A percentile compares a stretch with the other conserved stretches of the same genome.
These are phyloP conservation scores for Pichia cephalocereana DNA, from an alignment of 805 yeast species.

Conservation along the genomic window DNA sequence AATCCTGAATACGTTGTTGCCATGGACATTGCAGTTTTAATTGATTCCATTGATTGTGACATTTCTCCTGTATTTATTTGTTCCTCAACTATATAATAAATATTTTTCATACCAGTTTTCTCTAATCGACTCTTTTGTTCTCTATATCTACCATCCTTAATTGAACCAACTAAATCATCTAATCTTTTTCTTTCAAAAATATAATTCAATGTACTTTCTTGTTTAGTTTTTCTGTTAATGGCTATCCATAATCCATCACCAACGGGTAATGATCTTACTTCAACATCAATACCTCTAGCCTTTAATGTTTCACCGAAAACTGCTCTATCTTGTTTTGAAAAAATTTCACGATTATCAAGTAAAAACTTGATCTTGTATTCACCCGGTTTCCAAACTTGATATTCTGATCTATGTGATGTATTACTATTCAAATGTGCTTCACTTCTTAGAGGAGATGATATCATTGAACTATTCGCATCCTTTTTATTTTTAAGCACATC, in stretches of 20 bases:
- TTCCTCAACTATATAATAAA: slow-evolving; percentile 77
- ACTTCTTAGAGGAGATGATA: background rate
- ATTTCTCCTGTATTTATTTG: slow-evolving; percentile 35
- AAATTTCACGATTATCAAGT: slow-evolving; percentile 76
- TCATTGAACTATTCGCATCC: background rate
- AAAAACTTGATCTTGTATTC: slow-evolving; percentile 52
- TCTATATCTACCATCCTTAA: slow-evolving; percentile 77
- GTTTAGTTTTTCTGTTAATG: slow-evolving; percentile 42
- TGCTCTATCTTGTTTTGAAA: slow-evolving; percentile 58
- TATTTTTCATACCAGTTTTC: slow-evolving; percentile 56
- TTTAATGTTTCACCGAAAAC: slow-evolving; percentile 53
- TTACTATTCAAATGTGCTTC: too few relatives aligned
- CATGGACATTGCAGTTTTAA: slow-evolving; percentile 68
- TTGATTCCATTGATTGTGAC: slow-evolving; percentile 47
- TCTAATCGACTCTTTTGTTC: slow-evolving; percentile 79
- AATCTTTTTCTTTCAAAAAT: slow-evolving; percentile 87
- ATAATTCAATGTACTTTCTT: slow-evolving; percentile 64
- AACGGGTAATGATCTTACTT: slow-evolving; percentile 52
- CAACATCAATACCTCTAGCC: slow-evolving; percentile 39
- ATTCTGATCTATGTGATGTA: slow-evolving; percentile 12
- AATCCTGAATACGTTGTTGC: slow-evolving; percentile 60
- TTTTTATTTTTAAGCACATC: too few relatives aligned
- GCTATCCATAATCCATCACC: slow-evolving; percentile 95
- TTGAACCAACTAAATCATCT: slow-evolving; percentile 76
- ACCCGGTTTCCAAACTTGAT: slow-evolving; percentile 53